These are phyloP conservation scores for Brassica nigra DNA, from an alignment of 345 rosid species.

Conservation along the genomic window DNA sequence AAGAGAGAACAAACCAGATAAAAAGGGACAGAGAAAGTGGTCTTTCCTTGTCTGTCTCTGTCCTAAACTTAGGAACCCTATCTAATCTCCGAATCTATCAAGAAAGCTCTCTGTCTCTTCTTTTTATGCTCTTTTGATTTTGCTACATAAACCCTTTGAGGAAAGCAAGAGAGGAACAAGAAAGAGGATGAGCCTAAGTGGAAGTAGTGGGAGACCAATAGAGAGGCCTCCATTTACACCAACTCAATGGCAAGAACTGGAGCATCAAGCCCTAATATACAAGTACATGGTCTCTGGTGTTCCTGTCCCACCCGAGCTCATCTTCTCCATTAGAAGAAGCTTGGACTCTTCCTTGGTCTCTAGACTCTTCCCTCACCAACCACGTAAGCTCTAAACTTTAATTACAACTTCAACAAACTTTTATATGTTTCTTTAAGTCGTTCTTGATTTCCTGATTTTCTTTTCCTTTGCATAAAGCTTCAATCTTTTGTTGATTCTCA, in stretches of 20 bases:
- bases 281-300: constrained; percentile 85
- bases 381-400: constrained; percentile 46
- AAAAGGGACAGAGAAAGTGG: constrained; percentile 23
- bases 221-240: constrained; percentile 67
- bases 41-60: constrained; percentile 34
- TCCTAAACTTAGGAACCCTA: constrained; percentile 36
- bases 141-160: constrained; percentile 24
- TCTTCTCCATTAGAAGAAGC: constrained; percentile 64
- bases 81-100: constrained; percentile 20
- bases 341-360: constrained; percentile 58
- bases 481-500: constrained; percentile 37
- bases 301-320: constrained; percentile 78
- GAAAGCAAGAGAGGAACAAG: constrained; percentile 14
- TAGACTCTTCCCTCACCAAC: constrained; percentile 61
- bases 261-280: constrained; percentile 81
- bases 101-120: constrained; percentile 7
- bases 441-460: neutral
- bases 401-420: neutral
- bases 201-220: constrained; percentile 34
- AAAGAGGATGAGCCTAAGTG: constrained; percentile 41
- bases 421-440: neutral
- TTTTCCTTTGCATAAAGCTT: constrained; percentile 11
- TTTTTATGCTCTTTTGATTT: constrained; percentile 9
- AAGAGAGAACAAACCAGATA: constrained; percentile 20
- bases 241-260: constrained; percentile 82